Conservation (phyloP, 176 grass and related monocot genomes). For the Miscanthus lutarioriparius region DNA sequence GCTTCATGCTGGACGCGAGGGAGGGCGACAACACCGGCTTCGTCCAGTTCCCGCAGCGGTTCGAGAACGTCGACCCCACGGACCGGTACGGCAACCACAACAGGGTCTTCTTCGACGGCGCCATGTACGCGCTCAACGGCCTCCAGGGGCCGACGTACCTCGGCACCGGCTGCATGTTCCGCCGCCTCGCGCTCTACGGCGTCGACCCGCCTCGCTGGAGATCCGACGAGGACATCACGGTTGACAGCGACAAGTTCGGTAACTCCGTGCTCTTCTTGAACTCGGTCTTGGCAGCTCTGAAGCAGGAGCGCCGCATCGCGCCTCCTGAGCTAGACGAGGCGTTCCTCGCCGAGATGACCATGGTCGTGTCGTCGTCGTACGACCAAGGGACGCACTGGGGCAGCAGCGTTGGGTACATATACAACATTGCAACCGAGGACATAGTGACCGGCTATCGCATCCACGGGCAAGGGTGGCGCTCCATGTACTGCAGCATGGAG, state of each 20-base stretch:
- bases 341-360: not conserved
- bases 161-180: conserved; percentile 48
- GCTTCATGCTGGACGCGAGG: conserved; percentile 36
- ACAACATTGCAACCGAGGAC: conserved; percentile 41
- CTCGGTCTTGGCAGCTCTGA: not conserved
- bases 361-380: conserved; percentile 9
- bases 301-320: not conserved
- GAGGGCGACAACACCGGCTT: conserved; percentile 58
- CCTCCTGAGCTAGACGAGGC: not conserved
- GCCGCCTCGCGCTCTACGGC: conserved; percentile 36
- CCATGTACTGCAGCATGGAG: conserved; percentile 33
- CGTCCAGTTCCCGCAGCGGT: conserved; percentile 81
- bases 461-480: conserved; percentile 40
- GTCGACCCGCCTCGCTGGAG: not conserved
- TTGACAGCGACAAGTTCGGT: not conserved
- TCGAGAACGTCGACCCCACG: conserved; percentile 81
- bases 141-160: conserved; percentile 41
- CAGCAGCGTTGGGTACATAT: conserved; percentile 27
- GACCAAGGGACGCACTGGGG: conserved; percentile 27
- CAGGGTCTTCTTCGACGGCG: conserved; percentile 81
- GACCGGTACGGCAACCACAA: conserved; percentile 89
- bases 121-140: conserved; percentile 85
- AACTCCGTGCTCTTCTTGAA: not conserved
- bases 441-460: conserved; percentile 39
- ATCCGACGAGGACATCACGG: not conserved